Percentiles rank a stretch among this genome's conserved stretches.
These are phyloP conservation scores for Auriscalpium vulgare DNA, from an alignment of 768 basidiomycete species.

Conservation along the genomic window DNA sequence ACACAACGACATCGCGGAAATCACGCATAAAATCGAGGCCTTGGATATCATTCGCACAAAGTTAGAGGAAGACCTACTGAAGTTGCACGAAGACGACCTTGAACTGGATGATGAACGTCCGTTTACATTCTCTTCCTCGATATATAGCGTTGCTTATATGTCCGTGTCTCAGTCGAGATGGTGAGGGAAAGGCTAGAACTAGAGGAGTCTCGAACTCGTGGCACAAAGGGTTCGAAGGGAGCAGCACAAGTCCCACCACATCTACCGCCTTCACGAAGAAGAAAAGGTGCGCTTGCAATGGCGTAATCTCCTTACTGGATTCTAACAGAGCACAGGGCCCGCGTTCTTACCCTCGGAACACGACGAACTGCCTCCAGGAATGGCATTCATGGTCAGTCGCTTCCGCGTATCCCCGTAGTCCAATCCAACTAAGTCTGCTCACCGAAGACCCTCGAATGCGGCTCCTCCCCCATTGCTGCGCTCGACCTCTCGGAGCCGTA, in stretches of 20 bases:
- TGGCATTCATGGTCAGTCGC: conserved; percentile 91
- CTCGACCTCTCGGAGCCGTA: conserved; percentile 97
- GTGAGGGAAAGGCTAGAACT: conserved; percentile 78
- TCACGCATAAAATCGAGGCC: conserved; percentile 82
- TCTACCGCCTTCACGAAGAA: conserved; percentile 52
- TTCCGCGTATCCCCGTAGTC: background rate
- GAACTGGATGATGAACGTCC: conserved; percentile 94
- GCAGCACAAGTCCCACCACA: conserved; percentile 33
- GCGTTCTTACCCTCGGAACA: conserved; percentile 97
- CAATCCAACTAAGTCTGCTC: conserved; percentile 8
- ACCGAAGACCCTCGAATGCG: conserved; percentile 69
- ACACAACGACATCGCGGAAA: conserved; percentile 80
- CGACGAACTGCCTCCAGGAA: conserved; percentile 85
- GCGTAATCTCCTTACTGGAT: background rate
- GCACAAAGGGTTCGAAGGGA: conserved; percentile 20
- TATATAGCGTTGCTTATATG: background rate
- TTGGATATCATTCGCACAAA: conserved; percentile 74
- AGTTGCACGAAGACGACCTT: conserved; percentile 88
- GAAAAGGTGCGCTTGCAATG: conserved; percentile 42
- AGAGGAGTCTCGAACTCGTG: conserved; percentile 39
- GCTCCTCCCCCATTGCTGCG: conserved; percentile 74
- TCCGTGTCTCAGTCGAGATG: conserved; percentile 62
- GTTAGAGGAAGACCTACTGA: conserved; percentile 76
- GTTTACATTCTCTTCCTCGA: conserved; percentile 22
- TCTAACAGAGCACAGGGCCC: conserved; percentile 47